Base-by-base conservation (phyloP, 164 flowering plant genomes). In the Houttuynia cordata region DNA sequence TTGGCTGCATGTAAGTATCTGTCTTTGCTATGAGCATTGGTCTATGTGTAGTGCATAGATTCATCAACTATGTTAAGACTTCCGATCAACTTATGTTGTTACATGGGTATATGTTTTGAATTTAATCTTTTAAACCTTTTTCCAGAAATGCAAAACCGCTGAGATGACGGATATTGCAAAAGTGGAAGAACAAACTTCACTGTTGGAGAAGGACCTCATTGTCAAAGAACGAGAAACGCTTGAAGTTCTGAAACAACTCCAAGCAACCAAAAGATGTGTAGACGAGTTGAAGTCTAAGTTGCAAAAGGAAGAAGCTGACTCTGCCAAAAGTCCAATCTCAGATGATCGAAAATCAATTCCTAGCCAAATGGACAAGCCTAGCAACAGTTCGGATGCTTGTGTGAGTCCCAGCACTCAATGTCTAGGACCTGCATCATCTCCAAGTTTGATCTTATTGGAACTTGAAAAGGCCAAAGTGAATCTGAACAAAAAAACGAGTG, bases 391-490 rank as follows among this genome's bases (percentile, higher is more conserved):
- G 17, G 79, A 24, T 1, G 1, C 59, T 34, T 8, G 20, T 37
- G 68, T 56, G 30, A 64, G 65, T 37, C 24, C 63, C 13, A 55
- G 24, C 59, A 77, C 65, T 25, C 52, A 65, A 22, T 68, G 60
- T 60, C 19, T 51, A 34, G 64, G 42, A 49, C 80, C 87, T 17
- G 73, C 80, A 47, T 61, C 86, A 34, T 68, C 85, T 57, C 92
- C 96, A 6, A 88, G 83, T 34, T 49, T 78, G 51, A 82, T 93
- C 30, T 72, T 85, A 57, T 69, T 79, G 80, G 92, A 93, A 60
- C 69, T 88, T 70, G 79, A 83, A 62, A 91, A 86, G 68, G 99
- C 94, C 0, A 93, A 93, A 79, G 56, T 86, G 73, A 90, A 93
- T 60, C 80, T 90, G 45, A 77, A 73, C 57, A 80, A 76, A 60